Percentiles rank a stretch among this genome's conserved stretches.
Conservation (phyloP, 208 protist species). For the Kentomonas sorsogonicus region DNA sequence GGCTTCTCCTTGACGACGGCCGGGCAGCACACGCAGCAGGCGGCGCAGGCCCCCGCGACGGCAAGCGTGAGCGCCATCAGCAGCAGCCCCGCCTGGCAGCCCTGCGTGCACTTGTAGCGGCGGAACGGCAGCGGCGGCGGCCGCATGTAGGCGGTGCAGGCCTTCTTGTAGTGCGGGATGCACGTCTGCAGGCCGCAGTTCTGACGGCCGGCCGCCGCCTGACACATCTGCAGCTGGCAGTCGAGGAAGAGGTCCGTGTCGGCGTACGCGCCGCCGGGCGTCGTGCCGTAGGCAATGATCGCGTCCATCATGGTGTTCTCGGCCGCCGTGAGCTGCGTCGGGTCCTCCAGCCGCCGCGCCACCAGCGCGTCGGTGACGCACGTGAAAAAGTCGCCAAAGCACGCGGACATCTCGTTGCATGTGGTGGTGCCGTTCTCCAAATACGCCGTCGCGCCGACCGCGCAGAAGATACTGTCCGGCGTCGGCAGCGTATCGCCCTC, state of each 20-base stretch:
- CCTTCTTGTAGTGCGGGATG: constrained; percentile 53
- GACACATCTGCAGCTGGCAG: constrained; percentile 34
- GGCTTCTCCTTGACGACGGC: constrained; percentile 20
- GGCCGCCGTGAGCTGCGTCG: neutral
- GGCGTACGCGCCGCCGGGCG: constrained; percentile 28
- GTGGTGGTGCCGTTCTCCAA: constrained; percentile 35
- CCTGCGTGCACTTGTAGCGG: constrained; percentile 50
- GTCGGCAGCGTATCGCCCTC: constrained; percentile 18
- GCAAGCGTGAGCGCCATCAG: constrained; percentile 56
- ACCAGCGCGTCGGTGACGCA: constrained; percentile 22
- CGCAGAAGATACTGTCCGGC: constrained; percentile 38
- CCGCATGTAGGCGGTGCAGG: constrained; percentile 53
- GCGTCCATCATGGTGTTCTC: constrained; percentile 20
- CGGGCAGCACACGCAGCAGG: constrained; percentile 49
- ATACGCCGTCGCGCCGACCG: constrained; percentile 15
- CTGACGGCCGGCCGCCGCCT: constrained; percentile 29
- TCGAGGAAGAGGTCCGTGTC: constrained; percentile 31
- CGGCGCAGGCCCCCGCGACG: constrained; percentile 18
- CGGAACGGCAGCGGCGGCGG: constrained; percentile 40
- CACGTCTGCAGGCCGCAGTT: constrained; percentile 62
- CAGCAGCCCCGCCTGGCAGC: constrained; percentile 41
- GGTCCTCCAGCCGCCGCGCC: constrained; percentile 13
- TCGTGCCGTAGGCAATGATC: constrained; percentile 34
- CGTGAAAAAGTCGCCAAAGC: constrained; percentile 42
- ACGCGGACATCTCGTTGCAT: constrained; percentile 41